A percentile compares a stretch with the other conserved stretches of the same genome.
phyloP scores from a whole-genome alignment of 1,284 basidiomycete genomes.

The Omphalotus olearius region DNA sequence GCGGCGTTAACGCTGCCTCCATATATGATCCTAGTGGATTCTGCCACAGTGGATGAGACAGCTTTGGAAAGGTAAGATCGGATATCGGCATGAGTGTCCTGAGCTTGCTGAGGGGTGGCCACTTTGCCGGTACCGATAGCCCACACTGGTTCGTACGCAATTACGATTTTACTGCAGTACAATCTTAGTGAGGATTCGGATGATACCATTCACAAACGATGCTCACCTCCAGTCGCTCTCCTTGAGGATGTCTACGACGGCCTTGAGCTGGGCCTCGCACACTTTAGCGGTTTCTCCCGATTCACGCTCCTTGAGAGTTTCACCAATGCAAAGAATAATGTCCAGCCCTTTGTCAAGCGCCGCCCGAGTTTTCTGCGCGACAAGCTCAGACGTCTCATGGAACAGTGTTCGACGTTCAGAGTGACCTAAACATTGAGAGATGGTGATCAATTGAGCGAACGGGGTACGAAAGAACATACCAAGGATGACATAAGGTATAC shows the following conservation, averaged over 20 bases:
- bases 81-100: slow-evolving; percentile 87
- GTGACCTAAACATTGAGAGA: slow-evolving; percentile 54
- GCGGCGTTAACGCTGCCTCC: slow-evolving; percentile 89
- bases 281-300: slow-evolving; percentile 75
- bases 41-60: slow-evolving; percentile 72
- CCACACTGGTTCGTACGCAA: slow-evolving; percentile 98
- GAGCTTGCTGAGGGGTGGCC: slow-evolving; percentile 87
- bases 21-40: slow-evolving; percentile 86
- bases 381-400: slow-evolving; percentile 79
- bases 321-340: slow-evolving; percentile 96
- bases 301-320: slow-evolving; percentile 91
- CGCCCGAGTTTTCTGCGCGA: slow-evolving; percentile 85
- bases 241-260: slow-evolving; percentile 65
- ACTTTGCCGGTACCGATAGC: slow-evolving; percentile 98
- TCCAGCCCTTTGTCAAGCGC: slow-evolving; percentile 74
- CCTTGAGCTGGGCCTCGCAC: slow-evolving; percentile 79
- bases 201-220: slow-evolving; percentile 1
- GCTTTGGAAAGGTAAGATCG: slow-evolving; percentile 71
- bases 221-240: slow-evolving; percentile 79
- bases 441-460: background rate
- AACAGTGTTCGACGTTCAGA: slow-evolving; percentile 95
- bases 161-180: slow-evolving; percentile 72
- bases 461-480: slow-evolving; percentile 41
- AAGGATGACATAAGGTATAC: slow-evolving; percentile 90
- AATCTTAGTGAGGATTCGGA: background rate